phyloP scores from a whole-genome alignment of 345 rosid genomes.

The Eutrema heterophyllum region DNA sequence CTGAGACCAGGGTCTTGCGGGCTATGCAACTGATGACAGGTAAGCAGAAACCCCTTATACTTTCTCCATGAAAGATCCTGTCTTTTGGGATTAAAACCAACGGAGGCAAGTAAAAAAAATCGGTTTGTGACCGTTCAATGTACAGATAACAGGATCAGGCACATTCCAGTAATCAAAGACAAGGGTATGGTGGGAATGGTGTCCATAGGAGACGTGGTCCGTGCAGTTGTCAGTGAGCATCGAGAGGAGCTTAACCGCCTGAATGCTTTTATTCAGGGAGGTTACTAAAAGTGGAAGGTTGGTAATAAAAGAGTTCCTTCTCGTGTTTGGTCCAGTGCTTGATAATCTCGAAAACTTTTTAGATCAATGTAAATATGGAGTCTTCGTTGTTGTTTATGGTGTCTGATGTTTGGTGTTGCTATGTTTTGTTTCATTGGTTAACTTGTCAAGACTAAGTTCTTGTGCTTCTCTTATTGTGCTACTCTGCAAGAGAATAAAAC shows the following conservation, averaged over 20 bases:
- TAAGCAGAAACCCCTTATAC: slow-evolving; percentile 7
- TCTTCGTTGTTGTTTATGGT: slow-evolving; percentile 10
- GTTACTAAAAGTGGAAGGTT: slow-evolving; percentile 53
- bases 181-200: slow-evolving; percentile 95
- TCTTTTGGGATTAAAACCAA: neutral
- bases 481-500: slow-evolving; percentile 26
- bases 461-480: slow-evolving; percentile 14
- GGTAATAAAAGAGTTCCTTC: neutral
- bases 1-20: slow-evolving; percentile 83
- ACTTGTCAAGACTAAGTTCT: slow-evolving; percentile 14
- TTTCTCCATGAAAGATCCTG: neutral
- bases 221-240: slow-evolving; percentile 94
- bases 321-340: neutral
- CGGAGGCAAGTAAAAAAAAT: neutral
- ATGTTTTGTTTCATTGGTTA: slow-evolving; percentile 9
- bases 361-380: slow-evolving; percentile 15
- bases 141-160: slow-evolving; percentile 92
- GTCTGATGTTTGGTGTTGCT: slow-evolving; percentile 13
- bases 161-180: slow-evolving; percentile 82
- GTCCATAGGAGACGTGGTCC: slow-evolving; percentile 98
- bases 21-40: slow-evolving; percentile 99
- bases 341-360: slow-evolving; percentile 6
- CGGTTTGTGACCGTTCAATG: neutral
- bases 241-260: slow-evolving; percentile 87
- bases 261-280: slow-evolving; percentile 91